Conservation (phyloP, 169 alveolate species). For the Plasmodium reichenowi region DNA sequence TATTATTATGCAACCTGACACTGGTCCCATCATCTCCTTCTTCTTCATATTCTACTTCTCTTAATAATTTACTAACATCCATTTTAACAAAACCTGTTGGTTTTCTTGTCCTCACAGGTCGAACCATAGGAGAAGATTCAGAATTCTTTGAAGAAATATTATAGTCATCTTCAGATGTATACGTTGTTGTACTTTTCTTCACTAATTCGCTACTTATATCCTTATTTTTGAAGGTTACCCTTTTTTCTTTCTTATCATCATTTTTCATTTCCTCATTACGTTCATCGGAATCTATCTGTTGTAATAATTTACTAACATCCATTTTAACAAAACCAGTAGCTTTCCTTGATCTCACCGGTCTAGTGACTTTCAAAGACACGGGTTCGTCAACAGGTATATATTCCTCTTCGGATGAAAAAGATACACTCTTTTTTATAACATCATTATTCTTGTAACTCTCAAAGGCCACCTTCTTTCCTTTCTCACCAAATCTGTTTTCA, state of each 20-base stretch:
- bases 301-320: conserved; percentile 26
- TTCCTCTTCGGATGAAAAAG: conserved; percentile 22
- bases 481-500: neutral
- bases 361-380: neutral
- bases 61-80: conserved; percentile 33
- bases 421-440: conserved; percentile 31
- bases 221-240: neutral
- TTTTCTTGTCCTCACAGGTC: conserved; percentile 31
- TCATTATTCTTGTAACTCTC: neutral
- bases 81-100: conserved; percentile 64
- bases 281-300: conserved; percentile 29
- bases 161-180: conserved; percentile 5
- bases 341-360: conserved; percentile 53
- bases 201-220: neutral
- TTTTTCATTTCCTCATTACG: conserved; percentile 8
- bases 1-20: neutral
- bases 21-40: no score
- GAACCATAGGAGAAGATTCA: neutral
- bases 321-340: conserved; percentile 69
- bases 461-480: neutral
- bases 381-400: conserved; percentile 1
- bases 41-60: conserved; percentile 8
- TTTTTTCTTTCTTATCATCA: neutral
- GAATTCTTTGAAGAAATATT: neutral
- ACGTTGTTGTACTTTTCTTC: neutral